Conservation (phyloP, 345 rosid genomes). For the Eucalyptus marginata region DNA sequence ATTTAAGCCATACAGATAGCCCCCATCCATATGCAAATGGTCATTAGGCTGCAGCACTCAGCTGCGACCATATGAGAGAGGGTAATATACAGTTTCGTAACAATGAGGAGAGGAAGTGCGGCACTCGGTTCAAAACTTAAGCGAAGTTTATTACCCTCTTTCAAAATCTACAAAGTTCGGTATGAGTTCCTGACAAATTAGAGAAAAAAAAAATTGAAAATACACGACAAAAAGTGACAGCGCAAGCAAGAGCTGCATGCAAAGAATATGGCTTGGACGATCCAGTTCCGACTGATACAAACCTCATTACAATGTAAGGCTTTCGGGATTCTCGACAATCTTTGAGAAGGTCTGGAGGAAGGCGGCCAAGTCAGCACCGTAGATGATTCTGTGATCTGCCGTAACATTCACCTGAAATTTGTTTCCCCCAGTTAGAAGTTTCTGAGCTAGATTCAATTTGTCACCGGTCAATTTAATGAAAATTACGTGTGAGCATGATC, state of each 20-base stretch:
- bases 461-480: neutral
- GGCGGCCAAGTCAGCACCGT: conserved; percentile 94
- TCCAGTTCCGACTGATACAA: neutral
- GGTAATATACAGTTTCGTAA: neutral
- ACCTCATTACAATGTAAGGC: conserved; percentile 51
- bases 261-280: neutral
- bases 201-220: neutral
- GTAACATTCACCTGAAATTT: conserved; percentile 83
- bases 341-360: conserved; percentile 88
- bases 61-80: neutral
- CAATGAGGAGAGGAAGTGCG: neutral
- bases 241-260: neutral
- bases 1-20: neutral
- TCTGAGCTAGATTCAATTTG: neutral
- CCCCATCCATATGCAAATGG: neutral
- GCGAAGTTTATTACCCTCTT: neutral
- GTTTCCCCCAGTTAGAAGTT: neutral
- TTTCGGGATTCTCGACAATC: conserved; percentile 77
- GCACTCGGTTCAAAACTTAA: neutral
- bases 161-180: neutral
- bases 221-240: neutral
- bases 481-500: neutral
- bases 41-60: neutral
- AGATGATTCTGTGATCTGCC: conserved; percentile 84
- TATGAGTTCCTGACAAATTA: neutral